Evolutionary conservation across 805 yeast genomes (phyloP), one percentile per base, ranked within the genome.

Genomic region (Candida ficus): DNA sequence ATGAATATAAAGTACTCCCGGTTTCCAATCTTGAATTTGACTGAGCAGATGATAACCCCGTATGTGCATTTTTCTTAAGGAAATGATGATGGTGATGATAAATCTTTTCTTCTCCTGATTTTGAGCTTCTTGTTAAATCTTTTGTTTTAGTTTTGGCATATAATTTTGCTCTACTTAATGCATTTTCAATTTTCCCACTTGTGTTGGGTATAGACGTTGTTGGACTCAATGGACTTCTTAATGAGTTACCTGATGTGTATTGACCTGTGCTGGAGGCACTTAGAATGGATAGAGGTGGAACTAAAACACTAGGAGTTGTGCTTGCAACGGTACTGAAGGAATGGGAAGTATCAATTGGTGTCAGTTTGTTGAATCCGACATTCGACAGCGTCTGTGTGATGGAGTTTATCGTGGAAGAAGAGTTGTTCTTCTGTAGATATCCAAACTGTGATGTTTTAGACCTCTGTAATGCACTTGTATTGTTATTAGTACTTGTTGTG

Each of bases 1-100:
- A 67, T 0, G 71, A 62, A 43, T 66, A 67, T 19, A 64, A 31
- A 3, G 66, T 54, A 13, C 62, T 57, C 1, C 64, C 64, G 10
- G 60, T 56, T 6, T 54, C 61, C 4, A 58, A 42, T 38, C 56
- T 56, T 0, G 71, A 67, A 38, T 65, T 67, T 1, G 73, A 66
- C 19, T 59, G 59, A 0, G 67, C 52, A 0, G 70, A 66, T 2
- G 71, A 66, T 4, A 55, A 37, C 3, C 54, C 57, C 26, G 41
- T 48, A 36, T 51, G 52, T n/a, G 48, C 44, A 10, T 40, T 44
- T 13, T 43, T 40, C 33, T 53, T 55, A 27, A 55, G 31, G 34
- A 54, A 52, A 26, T 43, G 44, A 26, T 49, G 54, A n/a, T 50
- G 48, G 13, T 42, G 37, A 14, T 42, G 48, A 13, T 38, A 43